A percentile compares a stretch with the other conserved stretches of the same genome.
These are phyloP conservation scores for Protomyces inouyei DNA, from an alignment of 1,139 yeast genomes.

Conservation along the genomic window DNA sequence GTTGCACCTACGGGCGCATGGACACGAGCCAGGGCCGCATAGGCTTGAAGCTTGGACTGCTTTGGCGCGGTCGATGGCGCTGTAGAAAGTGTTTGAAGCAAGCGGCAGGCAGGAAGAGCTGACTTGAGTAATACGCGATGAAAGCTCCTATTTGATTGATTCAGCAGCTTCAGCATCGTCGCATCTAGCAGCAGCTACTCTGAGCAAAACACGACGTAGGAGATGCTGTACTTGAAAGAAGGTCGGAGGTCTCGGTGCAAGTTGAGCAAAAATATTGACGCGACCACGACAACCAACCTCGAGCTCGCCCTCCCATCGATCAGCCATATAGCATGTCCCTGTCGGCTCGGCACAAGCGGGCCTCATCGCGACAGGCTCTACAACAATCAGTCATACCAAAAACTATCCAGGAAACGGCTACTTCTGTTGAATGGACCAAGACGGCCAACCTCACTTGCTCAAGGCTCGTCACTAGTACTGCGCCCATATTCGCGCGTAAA, in stretches of 20 bases:
- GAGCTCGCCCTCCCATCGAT: too few species aligned
- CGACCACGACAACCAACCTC: too few species aligned
- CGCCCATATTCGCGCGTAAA: constrained; percentile 36
- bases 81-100: neutral
- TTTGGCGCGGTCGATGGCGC: neutral
- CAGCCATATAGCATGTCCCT: neutral
- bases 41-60: constrained; percentile 11
- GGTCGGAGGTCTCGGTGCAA: too few species aligned
- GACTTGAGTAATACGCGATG: too few species aligned
- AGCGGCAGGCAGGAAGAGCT: too few species aligned
- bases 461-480: constrained; percentile 56
- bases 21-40: constrained; percentile 57
- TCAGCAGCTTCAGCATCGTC: neutral
- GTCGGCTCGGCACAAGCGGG: neutral
- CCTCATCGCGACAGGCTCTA: neutral
- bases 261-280: too few species aligned
- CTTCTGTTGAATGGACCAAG: constrained; percentile 50
- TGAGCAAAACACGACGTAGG: too few species aligned
- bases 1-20: constrained; percentile 95
- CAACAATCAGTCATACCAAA: neutral
- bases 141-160: neutral
- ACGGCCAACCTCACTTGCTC: constrained; percentile 58
- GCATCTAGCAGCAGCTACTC: too few species aligned
- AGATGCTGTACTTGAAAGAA: too few species aligned
- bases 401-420: neutral